These are phyloP conservation scores for Lasiosphaeria ovina DNA, from an alignment of 495 filamentous ascomycete genomes.

Conservation along the genomic window DNA sequence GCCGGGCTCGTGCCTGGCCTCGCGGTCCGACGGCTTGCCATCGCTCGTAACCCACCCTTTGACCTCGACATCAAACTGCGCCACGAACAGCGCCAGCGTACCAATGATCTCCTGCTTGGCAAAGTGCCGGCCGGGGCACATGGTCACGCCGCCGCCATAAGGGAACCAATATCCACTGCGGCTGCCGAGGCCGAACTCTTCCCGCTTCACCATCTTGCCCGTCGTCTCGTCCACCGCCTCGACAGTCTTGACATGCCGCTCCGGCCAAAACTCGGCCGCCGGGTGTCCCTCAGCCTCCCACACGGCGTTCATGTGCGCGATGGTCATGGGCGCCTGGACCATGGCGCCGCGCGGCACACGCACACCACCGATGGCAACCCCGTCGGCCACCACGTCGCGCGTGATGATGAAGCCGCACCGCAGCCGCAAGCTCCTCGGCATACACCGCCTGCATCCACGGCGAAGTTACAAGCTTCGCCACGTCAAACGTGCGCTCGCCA, in stretches of 20 bases:
- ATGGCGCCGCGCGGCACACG: slow-evolving; percentile 2
- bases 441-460: slow-evolving; percentile 10
- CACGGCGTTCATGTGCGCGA: slow-evolving; percentile 1
- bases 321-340: slow-evolving; percentile 8
- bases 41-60: slow-evolving; percentile 1
- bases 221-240: neutral
- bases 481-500: neutral
- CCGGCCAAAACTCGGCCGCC: slow-evolving; percentile 7
- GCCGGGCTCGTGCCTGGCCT: slow-evolving; percentile 1
- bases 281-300: slow-evolving; percentile 4
- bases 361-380: slow-evolving; percentile 3
- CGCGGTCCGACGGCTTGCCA: slow-evolving; percentile 3
- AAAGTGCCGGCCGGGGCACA: slow-evolving; percentile 9
- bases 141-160: slow-evolving; percentile 9
- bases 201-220: neutral
- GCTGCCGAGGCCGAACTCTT: neutral
- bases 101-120: slow-evolving; percentile 10
- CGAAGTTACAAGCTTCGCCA: neutral
- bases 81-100: slow-evolving; percentile 1
- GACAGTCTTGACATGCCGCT: slow-evolving; percentile 1
- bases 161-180: slow-evolving; percentile 8
- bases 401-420: slow-evolving; percentile 1
- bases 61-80: slow-evolving; percentile 6
- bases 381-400: slow-evolving; percentile 6
- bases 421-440: slow-evolving; percentile 3